These are phyloP conservation scores for Rhynchospora breviuscula DNA, from an alignment of 176 grass and related monocot genomes.

Conservation along the genomic window DNA sequence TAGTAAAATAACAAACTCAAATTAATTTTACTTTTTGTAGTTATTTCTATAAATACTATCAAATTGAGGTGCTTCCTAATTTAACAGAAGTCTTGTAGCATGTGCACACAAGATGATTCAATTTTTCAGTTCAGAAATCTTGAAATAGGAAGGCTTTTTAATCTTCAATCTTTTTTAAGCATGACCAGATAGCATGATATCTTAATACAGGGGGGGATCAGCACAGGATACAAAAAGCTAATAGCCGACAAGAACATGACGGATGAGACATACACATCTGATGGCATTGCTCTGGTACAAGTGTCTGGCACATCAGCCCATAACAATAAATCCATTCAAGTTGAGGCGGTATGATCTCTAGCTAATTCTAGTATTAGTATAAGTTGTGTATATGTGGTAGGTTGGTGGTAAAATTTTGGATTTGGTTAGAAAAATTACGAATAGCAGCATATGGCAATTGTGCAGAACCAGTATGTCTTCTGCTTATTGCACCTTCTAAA, in stretches of 20 bases:
- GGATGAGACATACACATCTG: constrained; percentile 63
- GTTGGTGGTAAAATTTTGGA: background rate
- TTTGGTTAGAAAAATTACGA: background rate
- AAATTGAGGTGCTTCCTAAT: background rate
- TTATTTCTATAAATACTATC: background rate
- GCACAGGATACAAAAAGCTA: constrained; percentile 65
- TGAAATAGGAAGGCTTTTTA: background rate
- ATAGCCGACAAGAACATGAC: constrained; percentile 48
- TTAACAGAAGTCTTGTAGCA: background rate
- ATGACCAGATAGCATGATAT: background rate
- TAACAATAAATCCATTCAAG: constrained; percentile 86
- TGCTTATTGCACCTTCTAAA: background rate
- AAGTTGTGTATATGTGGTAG: background rate
- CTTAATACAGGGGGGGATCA: constrained; percentile 58
- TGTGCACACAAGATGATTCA: background rate
- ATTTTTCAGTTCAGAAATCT: background rate
- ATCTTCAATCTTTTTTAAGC: background rate
- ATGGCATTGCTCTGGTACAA: constrained; percentile 73
- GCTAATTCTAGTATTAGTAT: background rate
- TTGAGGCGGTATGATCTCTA: constrained; percentile 58
- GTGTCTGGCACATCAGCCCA: constrained; percentile 67
- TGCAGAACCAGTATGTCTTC: background rate
- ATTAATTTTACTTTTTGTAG: background rate
- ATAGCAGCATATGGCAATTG: background rate
- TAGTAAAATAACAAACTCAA: background rate